These are phyloP conservation scores for Lachnellula suecica DNA, from an alignment of 2,329 filamentous ascomycete genomes.

Conservation along the genomic window DNA sequence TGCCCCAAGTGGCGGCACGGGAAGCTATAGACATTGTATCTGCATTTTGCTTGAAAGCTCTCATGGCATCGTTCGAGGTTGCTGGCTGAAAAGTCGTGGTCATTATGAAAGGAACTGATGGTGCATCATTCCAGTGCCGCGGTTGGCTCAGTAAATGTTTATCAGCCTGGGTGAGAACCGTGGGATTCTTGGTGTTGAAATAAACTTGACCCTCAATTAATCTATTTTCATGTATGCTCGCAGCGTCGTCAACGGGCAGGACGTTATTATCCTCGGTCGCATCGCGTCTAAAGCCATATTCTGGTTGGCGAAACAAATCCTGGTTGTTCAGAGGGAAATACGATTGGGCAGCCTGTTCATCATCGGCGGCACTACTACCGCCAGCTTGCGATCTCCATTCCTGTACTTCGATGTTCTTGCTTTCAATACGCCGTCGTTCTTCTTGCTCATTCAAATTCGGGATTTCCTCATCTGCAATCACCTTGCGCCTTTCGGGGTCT, in stretches of 20 bases:
- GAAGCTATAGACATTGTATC: conserved; percentile 57
- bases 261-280: conserved; percentile 21
- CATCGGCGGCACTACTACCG: conserved; percentile 19
- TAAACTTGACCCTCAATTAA: conserved; percentile 32
- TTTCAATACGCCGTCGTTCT: conserved; percentile 24
- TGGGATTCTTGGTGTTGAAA: conserved; percentile 22
- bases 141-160: conserved; percentile 27
- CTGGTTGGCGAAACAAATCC: conserved; percentile 13
- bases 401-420: conserved; percentile 33
- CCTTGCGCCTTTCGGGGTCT: conserved; percentile 28
- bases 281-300: background rate
- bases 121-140: conserved; percentile 36
- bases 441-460: conserved; percentile 33
- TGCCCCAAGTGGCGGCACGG: conserved; percentile 68
- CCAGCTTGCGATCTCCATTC: conserved; percentile 32
- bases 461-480: conserved; percentile 21
- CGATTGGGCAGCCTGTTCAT: conserved; percentile 19
- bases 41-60: conserved; percentile 41
- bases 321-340: conserved; percentile 16
- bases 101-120: conserved; percentile 33
- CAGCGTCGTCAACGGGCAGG: conserved; percentile 27
- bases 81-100: conserved; percentile 40
- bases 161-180: conserved; percentile 23
- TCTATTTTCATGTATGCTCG: conserved; percentile 32
- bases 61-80: conserved; percentile 49